phyloP scores from a whole-genome alignment of 2,329 filamentous ascomycete species.

The Penicillium olsonii region DNA sequence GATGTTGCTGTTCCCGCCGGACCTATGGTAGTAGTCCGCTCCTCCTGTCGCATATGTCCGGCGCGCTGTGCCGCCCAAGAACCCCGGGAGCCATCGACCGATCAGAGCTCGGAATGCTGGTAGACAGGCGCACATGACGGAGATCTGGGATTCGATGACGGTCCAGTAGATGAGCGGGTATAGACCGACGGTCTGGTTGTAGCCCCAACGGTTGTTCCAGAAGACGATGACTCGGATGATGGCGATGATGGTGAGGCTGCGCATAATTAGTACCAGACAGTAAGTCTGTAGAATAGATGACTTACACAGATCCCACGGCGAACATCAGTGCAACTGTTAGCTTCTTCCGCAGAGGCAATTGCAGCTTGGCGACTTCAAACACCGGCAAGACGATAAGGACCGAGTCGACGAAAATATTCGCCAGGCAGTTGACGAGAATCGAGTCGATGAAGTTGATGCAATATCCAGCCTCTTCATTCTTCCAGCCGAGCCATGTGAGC shows the following conservation, averaged over 20 bases:
- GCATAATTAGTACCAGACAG: neutral
- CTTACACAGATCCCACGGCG: constrained; percentile 19
- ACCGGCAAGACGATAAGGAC: constrained; percentile 20
- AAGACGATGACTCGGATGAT: constrained; percentile 30
- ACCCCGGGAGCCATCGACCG: constrained; percentile 19
- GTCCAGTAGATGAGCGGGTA: constrained; percentile 32
- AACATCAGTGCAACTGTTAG: constrained; percentile 20
- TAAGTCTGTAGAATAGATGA: neutral
- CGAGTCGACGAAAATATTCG: constrained; percentile 24
- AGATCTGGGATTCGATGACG: constrained; percentile 30
- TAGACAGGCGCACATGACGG: constrained; percentile 29
- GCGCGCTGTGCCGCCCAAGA: constrained; percentile 13
- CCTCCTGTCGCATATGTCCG: constrained; percentile 13
- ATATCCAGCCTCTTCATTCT: constrained; percentile 14
- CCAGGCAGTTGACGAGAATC: constrained; percentile 20
- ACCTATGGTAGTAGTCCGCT: constrained; percentile 3
- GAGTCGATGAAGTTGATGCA: constrained; percentile 23
- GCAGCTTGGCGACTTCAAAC: constrained; percentile 22
- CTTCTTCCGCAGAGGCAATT: constrained; percentile 20
- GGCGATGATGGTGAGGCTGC: constrained; percentile 25
- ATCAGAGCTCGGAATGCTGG: constrained; percentile 27
- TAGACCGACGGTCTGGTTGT: constrained; percentile 22
- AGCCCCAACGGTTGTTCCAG: constrained; percentile 25
- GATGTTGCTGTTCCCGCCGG: constrained; percentile 17
- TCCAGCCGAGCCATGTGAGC: constrained; percentile 22